Evolutionary conservation across 176 grass and related monocot species (phyloP).

Genomic region (Aegilops sharonensis): DNA sequence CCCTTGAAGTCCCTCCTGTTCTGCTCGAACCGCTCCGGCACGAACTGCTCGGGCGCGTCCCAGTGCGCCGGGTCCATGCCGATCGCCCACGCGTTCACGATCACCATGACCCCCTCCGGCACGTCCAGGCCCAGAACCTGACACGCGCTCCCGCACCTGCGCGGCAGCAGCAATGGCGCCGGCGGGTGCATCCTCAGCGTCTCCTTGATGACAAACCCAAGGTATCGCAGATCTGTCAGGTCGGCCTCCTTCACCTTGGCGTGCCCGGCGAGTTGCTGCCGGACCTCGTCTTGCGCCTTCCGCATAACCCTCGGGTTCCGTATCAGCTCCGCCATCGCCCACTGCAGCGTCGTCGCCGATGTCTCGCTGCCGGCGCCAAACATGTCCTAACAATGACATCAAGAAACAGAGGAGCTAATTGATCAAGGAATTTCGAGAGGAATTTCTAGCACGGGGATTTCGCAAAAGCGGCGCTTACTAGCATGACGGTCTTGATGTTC

Average conservation of each 20-base stretch:
- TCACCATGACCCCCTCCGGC: constrained; percentile 17
- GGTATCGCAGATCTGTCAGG: constrained; percentile 16
- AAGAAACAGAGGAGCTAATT: neutral
- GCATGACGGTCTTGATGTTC: constrained; percentile 22
- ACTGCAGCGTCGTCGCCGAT: constrained; percentile 10
- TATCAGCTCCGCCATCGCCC: constrained; percentile 45
- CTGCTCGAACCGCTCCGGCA: constrained; percentile 27
- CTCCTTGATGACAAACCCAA: constrained; percentile 32
- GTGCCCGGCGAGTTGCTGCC: neutral
- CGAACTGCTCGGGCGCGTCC: constrained; percentile 27
- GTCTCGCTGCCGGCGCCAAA: constrained; percentile 38
- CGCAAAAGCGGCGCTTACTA: constrained; percentile 8
- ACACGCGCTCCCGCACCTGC: constrained; percentile 6
- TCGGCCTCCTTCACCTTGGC: neutral
- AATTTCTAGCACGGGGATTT: neutral
- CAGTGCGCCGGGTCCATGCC: constrained; percentile 19
- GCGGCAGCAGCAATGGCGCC: constrained; percentile 4
- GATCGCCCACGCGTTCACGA: constrained; percentile 62
- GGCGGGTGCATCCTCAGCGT: constrained; percentile 24
- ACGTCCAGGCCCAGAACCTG: constrained; percentile 26
- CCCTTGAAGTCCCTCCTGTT: constrained; percentile 11
- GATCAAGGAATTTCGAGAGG: no score
- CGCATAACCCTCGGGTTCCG: neutral
- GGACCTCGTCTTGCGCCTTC: constrained; percentile 34
- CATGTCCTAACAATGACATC: constrained; percentile 17